Evolutionary conservation across 2,329 filamentous ascomycete genomes (phyloP).

Genomic region (Claviceps cyperi): DNA sequence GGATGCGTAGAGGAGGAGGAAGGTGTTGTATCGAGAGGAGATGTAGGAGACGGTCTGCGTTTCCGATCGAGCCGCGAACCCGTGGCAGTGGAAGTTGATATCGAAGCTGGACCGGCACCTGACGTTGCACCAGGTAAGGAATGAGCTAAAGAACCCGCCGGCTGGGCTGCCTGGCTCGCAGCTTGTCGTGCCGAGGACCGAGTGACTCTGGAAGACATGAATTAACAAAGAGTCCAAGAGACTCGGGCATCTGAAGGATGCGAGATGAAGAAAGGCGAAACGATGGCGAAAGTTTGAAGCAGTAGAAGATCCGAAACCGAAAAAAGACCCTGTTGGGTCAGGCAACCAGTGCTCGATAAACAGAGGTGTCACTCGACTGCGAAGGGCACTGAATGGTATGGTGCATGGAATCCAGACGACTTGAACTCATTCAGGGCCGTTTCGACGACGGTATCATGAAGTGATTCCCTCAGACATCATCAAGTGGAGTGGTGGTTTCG

Average conservation of each 20-base stretch:
- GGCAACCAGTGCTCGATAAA: not conserved
- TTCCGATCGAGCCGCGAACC: slow-evolving; percentile 46
- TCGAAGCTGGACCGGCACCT: slow-evolving; percentile 3
- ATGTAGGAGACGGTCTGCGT: slow-evolving; percentile 48
- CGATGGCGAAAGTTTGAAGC: slow-evolving; percentile 1
- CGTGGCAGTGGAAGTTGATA: slow-evolving; percentile 14
- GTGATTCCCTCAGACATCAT: not conserved
- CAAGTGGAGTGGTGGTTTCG: slow-evolving; percentile 1
- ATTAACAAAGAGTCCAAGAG: slow-evolving; percentile 24
- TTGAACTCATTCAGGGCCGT: not conserved
- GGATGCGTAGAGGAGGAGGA: slow-evolving; percentile 21
- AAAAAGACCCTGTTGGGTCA: not conserved
- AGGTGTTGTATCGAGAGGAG: slow-evolving; percentile 27
- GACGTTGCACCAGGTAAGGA: slow-evolving; percentile 15
- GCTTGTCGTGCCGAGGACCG: slow-evolving; percentile 87
- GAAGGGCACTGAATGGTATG: slow-evolving; percentile 6
- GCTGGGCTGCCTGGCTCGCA: slow-evolving; percentile 44
- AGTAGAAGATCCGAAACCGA: not conserved
- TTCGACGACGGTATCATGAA: no score
- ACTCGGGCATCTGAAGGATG: slow-evolving; percentile 11
- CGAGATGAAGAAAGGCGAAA: slow-evolving; percentile 15
- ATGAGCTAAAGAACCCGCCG: slow-evolving; percentile 25
- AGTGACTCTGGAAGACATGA: slow-evolving; percentile 96
- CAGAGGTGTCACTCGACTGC: not conserved
- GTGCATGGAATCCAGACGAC: slow-evolving; percentile 1